These are phyloP conservation scores for Cercospora sp. DNA, from an alignment of 2,329 filamentous ascomycete genomes.

Conservation along the genomic window DNA sequence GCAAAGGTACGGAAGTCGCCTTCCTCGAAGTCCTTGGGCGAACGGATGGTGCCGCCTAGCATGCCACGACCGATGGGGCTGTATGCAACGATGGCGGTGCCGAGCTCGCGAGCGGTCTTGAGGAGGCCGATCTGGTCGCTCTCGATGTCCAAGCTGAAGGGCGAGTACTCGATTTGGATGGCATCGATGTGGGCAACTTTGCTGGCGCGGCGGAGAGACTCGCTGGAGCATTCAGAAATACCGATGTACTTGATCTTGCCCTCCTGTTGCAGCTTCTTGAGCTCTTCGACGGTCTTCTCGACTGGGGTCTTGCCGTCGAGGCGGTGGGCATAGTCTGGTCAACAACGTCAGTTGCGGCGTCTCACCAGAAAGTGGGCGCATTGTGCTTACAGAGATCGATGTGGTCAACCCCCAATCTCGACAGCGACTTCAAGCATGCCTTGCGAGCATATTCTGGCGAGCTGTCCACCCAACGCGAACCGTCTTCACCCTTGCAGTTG, in stretches of 20 bases:
- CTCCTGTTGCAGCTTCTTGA: constrained; percentile 53
- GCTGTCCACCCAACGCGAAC: constrained; percentile 41
- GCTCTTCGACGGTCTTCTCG: constrained; percentile 52
- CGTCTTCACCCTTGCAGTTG: constrained; percentile 44
- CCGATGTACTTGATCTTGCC: constrained; percentile 62
- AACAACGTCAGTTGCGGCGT: neutral
- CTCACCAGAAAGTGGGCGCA: neutral
- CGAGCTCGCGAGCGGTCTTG: constrained; percentile 59
- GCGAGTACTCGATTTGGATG: constrained; percentile 54
- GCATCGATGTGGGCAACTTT: constrained; percentile 55
- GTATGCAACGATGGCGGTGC: constrained; percentile 59
- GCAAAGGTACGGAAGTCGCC: constrained; percentile 51
- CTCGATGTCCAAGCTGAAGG: constrained; percentile 62
- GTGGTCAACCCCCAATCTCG: constrained; percentile 42
- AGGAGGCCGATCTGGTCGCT: constrained; percentile 52
- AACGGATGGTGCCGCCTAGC: constrained; percentile 54
- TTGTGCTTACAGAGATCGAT: constrained; percentile 44
- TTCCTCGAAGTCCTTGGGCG: constrained; percentile 50
- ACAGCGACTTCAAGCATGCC: constrained; percentile 45
- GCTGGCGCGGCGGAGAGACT: constrained; percentile 54
- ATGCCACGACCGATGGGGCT: constrained; percentile 62
- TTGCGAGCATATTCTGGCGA: constrained; percentile 45
- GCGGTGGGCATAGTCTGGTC: constrained; percentile 43
- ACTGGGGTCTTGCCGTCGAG: constrained; percentile 48
- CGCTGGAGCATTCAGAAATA: constrained; percentile 54